These are phyloP conservation scores for Colletotrichum sansevieriae DNA, from an alignment of 2,329 filamentous ascomycete species.

Conservation along the genomic window DNA sequence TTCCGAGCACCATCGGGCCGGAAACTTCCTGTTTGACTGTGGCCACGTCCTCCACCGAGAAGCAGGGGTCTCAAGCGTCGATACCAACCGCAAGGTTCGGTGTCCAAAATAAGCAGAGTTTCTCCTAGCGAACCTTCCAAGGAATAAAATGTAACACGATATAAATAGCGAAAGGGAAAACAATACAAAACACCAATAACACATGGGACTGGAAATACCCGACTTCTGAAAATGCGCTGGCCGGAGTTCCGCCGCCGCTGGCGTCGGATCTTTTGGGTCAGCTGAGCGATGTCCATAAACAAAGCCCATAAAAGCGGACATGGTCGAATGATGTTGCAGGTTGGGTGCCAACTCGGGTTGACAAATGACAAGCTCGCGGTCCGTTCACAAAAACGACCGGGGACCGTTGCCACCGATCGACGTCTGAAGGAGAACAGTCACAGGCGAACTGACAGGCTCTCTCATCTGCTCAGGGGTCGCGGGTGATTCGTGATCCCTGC, in stretches of 20 bases:
- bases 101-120: too few species aligned
- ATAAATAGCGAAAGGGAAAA: background rate
- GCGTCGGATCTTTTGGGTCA: background rate
- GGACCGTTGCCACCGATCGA: constrained; percentile 34
- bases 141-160: too few species aligned
- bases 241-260: constrained; percentile 28
- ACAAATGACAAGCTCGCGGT: constrained; percentile 36
- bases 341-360: constrained; percentile 20
- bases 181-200: background rate
- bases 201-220: background rate
- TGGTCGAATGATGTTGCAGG: background rate
- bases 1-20: constrained; percentile 20
- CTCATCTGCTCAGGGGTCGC: background rate
- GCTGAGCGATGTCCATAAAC: constrained; percentile 23
- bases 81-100: background rate
- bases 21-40: constrained; percentile 1
- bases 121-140: too few species aligned
- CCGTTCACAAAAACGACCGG: background rate
- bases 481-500: too few species aligned
- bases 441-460: background rate
- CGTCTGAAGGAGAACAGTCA: constrained; percentile 7
- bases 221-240: constrained; percentile 1
- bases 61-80: background rate
- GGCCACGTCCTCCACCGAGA: background rate
- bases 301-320: background rate